phyloP scores from a whole-genome alignment of 345 rosid genomes.

The Corchorus olitorius region DNA sequence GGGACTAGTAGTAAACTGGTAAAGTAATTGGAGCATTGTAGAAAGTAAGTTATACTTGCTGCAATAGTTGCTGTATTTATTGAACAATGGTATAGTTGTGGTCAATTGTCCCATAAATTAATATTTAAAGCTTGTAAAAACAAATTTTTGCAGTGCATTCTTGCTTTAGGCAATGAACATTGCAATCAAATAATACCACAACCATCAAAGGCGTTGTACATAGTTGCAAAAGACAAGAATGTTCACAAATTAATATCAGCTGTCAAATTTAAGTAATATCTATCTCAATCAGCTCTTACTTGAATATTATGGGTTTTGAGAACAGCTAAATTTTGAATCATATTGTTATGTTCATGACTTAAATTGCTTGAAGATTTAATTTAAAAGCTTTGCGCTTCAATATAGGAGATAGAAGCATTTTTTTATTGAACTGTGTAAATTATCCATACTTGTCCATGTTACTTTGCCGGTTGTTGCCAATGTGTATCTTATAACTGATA shows the following conservation, averaged over 20 bases:
- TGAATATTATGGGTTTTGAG: conserved; percentile 21
- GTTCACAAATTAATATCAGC: conserved; percentile 36
- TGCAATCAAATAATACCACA: conserved; percentile 10
- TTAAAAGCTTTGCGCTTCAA: background rate
- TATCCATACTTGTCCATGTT: background rate
- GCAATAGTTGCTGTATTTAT: background rate
- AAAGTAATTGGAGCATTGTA: background rate
- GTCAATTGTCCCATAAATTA: background rate
- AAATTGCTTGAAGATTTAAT: background rate
- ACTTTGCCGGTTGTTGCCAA: background rate
- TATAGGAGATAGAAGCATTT: background rate
- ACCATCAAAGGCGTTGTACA: conserved; percentile 36
- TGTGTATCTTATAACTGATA: background rate
- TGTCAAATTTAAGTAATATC: conserved; percentile 46
- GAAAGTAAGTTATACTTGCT: background rate
- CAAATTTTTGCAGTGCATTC: conserved; percentile 32
- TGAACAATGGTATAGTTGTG: background rate
- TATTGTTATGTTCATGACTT: background rate
- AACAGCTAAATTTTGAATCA: conserved; percentile 38
- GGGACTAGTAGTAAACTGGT: background rate
- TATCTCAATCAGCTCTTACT: conserved; percentile 28
- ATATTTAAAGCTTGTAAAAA: background rate
- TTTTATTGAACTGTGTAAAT: background rate
- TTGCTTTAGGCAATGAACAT: conserved; percentile 28
- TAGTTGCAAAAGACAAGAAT: conserved; percentile 40